phyloP scores from a whole-genome alignment of 208 protist species.

The Trichomonas vaginalis region DNA sequence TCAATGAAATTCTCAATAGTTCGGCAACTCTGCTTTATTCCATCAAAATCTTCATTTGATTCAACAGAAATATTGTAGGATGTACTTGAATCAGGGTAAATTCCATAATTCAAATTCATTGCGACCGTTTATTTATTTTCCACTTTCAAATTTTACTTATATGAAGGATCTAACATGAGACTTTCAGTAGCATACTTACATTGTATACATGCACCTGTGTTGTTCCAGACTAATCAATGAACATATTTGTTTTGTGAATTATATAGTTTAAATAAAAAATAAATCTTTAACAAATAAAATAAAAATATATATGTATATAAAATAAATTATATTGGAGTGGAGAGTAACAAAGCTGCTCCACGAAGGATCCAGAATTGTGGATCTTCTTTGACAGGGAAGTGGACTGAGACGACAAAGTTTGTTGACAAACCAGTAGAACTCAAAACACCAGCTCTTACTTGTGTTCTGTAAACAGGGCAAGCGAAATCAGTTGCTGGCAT shows the following conservation, averaged over 20 bases:
- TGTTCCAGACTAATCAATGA: too few relatives aligned
- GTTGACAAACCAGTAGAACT: constrained; percentile 86
- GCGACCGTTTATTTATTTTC: not conserved
- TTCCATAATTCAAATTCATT: not conserved
- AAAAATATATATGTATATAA: not conserved
- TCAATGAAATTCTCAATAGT: not conserved
- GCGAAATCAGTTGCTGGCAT: constrained; percentile 41
- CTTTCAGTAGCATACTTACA: too few relatives aligned
- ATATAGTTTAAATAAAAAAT: too few relatives aligned
- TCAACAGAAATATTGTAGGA: not conserved
- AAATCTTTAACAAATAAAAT: too few relatives aligned
- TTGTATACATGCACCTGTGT: too few relatives aligned
- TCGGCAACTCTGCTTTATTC: not conserved
- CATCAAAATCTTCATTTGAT: not conserved
- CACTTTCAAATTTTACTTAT: too few relatives aligned
- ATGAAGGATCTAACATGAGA: too few relatives aligned
- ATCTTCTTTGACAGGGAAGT: constrained; percentile 46
- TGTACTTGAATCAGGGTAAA: not conserved
- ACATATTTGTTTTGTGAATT: too few relatives aligned
- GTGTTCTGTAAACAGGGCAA: constrained; percentile 81
- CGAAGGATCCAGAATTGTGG: constrained; percentile 54
- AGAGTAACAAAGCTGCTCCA: constrained; percentile 48
- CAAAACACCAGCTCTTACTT: constrained; percentile 64
- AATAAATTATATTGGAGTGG: constrained; percentile 48
- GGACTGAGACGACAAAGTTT: constrained; percentile 79